These are phyloP conservation scores for Nicotiana knightiana DNA, from an alignment of 257 asterid genomes.

Conservation along the genomic window DNA sequence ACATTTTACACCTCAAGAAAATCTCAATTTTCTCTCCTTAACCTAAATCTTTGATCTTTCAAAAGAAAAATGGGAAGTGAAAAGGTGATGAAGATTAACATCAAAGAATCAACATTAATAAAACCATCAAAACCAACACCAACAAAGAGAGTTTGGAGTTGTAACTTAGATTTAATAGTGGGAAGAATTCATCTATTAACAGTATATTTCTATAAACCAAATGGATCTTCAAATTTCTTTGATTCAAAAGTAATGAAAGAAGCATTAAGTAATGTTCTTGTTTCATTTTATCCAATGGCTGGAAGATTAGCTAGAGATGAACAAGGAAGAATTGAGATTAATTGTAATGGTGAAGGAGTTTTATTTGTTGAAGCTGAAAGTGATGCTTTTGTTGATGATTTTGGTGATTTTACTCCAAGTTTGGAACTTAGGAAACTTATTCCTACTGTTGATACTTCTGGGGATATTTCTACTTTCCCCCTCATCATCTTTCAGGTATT, in stretches of 20 bases:
- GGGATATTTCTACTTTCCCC: constrained; percentile 30
- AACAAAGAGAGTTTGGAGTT: constrained; percentile 25
- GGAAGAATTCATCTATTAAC: constrained; percentile 33
- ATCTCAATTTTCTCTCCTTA: not conserved
- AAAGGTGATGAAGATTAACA: constrained; percentile 16
- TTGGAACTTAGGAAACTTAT: constrained; percentile 24
- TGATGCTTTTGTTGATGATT: constrained; percentile 24
- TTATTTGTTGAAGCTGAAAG: constrained; percentile 39
- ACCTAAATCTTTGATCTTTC: not conserved
- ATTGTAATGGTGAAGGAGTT: constrained; percentile 39
- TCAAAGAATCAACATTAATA: constrained; percentile 24
- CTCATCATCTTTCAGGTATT: constrained; percentile 34
- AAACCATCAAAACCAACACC: constrained; percentile 30
- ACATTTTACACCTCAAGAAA: not conserved
- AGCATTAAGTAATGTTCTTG: constrained; percentile 32
- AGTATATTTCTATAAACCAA: constrained; percentile 31
- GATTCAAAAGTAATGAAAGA: constrained; percentile 23
- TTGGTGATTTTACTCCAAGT: constrained; percentile 38
- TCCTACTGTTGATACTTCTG: constrained; percentile 25
- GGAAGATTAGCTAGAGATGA: constrained; percentile 31
- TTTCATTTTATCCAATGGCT: constrained; percentile 43
- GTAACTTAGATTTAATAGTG: constrained; percentile 30
- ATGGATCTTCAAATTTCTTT: constrained; percentile 26
- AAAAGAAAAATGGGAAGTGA: constrained; percentile 5
- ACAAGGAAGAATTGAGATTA: constrained; percentile 32